Evolutionary conservation across 2,329 filamentous ascomycete genomes (phyloP).

Genomic region (Colletotrichum ledebouriae): DNA sequence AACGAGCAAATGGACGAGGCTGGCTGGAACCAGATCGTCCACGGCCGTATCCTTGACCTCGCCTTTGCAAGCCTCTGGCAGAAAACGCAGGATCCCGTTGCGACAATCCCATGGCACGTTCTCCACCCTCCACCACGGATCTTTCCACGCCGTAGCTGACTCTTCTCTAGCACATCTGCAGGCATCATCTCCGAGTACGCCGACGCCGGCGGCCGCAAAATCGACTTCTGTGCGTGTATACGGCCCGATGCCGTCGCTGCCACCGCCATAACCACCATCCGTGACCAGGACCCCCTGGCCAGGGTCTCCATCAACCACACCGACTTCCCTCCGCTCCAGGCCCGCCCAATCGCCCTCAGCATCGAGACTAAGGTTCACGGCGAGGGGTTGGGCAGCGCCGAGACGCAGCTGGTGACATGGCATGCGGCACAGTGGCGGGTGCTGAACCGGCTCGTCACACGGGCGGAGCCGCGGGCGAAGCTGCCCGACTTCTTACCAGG

Average conservation of each 20-base stretch:
- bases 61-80: neutral
- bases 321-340: slow-evolving; percentile 10
- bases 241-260: neutral
- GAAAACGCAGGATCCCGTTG: neutral
- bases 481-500: slow-evolving; percentile 24
- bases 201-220: slow-evolving; percentile 1
- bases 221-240: slow-evolving; percentile 12
- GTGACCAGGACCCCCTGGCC: neutral
- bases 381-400: slow-evolving; percentile 10
- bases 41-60: slow-evolving; percentile 11
- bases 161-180: neutral
- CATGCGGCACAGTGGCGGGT: slow-evolving; percentile 25
- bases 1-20: slow-evolving; percentile 3
- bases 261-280: slow-evolving; percentile 1
- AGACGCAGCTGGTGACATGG: slow-evolving; percentile 20
- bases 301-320: slow-evolving; percentile 28
- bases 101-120: neutral
- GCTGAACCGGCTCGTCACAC: neutral
- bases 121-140: neutral
- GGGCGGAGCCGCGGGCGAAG: neutral
- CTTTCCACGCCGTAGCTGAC: neutral
- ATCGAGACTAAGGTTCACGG: slow-evolving; percentile 29
- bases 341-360: slow-evolving; percentile 15
- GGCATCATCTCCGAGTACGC: slow-evolving; percentile 1
- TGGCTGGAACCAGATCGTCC: slow-evolving; percentile 10